These are phyloP conservation scores for Nannizziopsis barbatae DNA, from an alignment of 2,329 filamentous ascomycete genomes.

Conservation along the genomic window DNA sequence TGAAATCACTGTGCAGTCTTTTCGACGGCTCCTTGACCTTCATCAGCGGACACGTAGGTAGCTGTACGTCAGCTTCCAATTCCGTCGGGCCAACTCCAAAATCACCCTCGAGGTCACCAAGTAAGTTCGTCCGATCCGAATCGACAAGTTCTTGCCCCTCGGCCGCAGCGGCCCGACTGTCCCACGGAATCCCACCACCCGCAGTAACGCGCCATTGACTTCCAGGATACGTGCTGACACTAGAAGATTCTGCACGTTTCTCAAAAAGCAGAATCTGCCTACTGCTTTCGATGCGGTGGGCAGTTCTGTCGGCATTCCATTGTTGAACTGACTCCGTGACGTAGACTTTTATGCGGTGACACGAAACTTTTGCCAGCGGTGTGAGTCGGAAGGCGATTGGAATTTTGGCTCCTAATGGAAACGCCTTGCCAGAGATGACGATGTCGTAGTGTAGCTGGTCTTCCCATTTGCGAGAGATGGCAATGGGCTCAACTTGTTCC, in stretches of 20 bases:
- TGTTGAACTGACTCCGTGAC: constrained; percentile 87
- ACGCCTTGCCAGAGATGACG: constrained; percentile 89
- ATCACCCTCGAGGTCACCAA: constrained; percentile 70
- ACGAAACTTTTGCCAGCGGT: constrained; percentile 82
- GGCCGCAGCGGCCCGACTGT: constrained; percentile 46
- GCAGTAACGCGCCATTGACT: constrained; percentile 67
- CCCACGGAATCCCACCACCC: constrained; percentile 66
- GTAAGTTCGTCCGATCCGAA: constrained; percentile 53
- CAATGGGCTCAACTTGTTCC: constrained; percentile 85
- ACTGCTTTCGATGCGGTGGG: constrained; percentile 72
- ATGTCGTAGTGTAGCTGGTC: constrained; percentile 94
- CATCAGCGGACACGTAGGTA: constrained; percentile 82
- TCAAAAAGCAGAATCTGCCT: constrained; percentile 80
- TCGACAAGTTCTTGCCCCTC: constrained; percentile 45
- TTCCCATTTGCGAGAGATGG: constrained; percentile 87
- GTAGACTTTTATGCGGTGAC: constrained; percentile 83
- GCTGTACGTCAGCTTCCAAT: constrained; percentile 86
- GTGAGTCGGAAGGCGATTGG: constrained; percentile 92
- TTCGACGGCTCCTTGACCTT: constrained; percentile 54
- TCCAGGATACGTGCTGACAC: constrained; percentile 60
- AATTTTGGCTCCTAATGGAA: constrained; percentile 75
- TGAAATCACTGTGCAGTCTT: constrained; percentile 76
- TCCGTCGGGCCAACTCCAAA: constrained; percentile 75
- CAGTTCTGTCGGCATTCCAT: constrained; percentile 73
- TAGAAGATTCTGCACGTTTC: constrained; percentile 68